Base-by-base conservation (phyloP, 192 early-diverging fungal species). In the Ambispora gerdemannii region DNA sequence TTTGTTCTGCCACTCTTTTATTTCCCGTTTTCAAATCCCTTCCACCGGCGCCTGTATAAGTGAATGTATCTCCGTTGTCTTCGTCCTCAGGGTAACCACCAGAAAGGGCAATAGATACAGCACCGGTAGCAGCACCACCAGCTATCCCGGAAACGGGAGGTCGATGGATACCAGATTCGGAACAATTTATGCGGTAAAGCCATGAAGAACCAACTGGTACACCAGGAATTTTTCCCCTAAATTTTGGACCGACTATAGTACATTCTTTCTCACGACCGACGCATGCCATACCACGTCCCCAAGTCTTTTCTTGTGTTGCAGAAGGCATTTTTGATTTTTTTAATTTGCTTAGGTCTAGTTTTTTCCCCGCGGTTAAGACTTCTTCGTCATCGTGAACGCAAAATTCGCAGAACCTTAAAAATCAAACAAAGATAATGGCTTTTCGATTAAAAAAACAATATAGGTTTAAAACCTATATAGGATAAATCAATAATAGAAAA, bases 1-100 rank as follows among this genome's bases (percentile, higher is more conserved):
- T 63, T 63, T 90, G 89, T 15, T 69, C 68, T 4, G 75, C 84
- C 31, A 75, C 64, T 13, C 89, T 76, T 71, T 81, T 82, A 63
- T 91, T 89, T 10, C 74, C 76, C 4, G 69, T 65, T 63, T 75
- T 77, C 0, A 73, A 60, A 35, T 82, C 72, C 20, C 86, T 78
- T 0, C 88, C 89, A 28, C 88, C 89, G 20, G 80, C 83, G 0
- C 90, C 89, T 0, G 89, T 89, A 67, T 89, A 91, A 1, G 77
- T 78, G 65, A 92, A 92, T 53, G 82, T 78, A 0, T 82, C 80
- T 0, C 90, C 90, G 27, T 82, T 66, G 47, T 92, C 90, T 2
- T 73, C 75, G 60, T 91, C 90, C 33, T 88, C 86, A 0, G 80
- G 79, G 63, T 89, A 90, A 10, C 88, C 89, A 19, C 80, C 83